Evolutionary conservation across 2,329 filamentous ascomycete species (phyloP), one percentile per base, ranked within the genome.

Genomic region (Apiospora hydei): DNA sequence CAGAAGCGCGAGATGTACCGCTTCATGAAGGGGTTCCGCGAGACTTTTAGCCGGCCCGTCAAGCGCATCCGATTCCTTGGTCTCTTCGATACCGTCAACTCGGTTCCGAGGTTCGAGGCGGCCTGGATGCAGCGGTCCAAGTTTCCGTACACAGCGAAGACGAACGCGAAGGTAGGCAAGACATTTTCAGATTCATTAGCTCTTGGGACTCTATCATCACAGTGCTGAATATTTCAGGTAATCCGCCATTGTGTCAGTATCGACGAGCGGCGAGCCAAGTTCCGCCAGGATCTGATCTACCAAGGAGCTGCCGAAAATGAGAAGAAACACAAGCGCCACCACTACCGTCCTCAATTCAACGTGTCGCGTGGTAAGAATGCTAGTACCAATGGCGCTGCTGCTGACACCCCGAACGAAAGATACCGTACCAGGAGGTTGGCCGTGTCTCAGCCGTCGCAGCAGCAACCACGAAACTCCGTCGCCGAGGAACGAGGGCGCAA

Each of bases 21-120:
- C 10, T 95, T 93, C 77, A 93, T 96, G 90, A 93, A 91, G 75
- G 91, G 89, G 0, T 96, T 96, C 78, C 88, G 93, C 26, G 92
- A 95, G 80, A 96, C 93, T 0, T 96, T 96, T 78, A 93, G 91
- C 57, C 85, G 94, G 0, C 93, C 93, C 0, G 92, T 95, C 1
- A 88, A 90, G 14, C 87, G 92, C 0, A 94, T 96, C 73, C 87
- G 88, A 1, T 95, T 96, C 76, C 84, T 96, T 1, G 94, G 94
- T 0, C 85, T 96, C 0, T 96, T 96, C 74, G 93, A 96, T 76
- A 95, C 93, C 0, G 93, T 96, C 74, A 95, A 95, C 77, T 93
- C 91, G 18, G 93, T 95, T 0, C 93, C 93, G 0, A 87, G 88
- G 3, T 96, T 96, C 72, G 94, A 96, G 81, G 89, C 86, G 2